Base-by-base conservation (phyloP, 1,284 basidiomycete species). In the Malassezia japonica region DNA sequence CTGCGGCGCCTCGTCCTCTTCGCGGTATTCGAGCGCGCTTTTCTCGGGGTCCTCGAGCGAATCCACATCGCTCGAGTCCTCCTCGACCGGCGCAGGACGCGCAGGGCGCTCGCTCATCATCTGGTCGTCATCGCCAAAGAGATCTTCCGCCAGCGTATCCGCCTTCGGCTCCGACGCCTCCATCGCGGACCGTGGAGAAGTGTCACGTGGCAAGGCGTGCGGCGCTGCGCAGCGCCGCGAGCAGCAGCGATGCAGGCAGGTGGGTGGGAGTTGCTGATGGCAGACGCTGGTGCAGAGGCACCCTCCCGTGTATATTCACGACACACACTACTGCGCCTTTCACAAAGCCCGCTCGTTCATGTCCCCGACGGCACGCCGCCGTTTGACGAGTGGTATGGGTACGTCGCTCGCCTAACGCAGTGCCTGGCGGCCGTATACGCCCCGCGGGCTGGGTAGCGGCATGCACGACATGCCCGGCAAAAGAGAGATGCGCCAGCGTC, bases 311-410 rank as follows among this genome's bases (percentile, higher is more conserved):
- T 48, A 8, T 50, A 43, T 25, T 20, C 29, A 8, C 48, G 48
- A 15, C 41, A 34, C 16, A 48, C 33, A 13, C 74, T 86, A 38
- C 78, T 88, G 44, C 72, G 75, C 49, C 78, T 88, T 16, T 79
- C 79, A 55, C 80, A 79, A 57, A 87, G 85, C 18, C 82, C 83
- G n/a, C 74, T 87, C 25, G 83, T 88, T 23, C 77, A 79, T 56
- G 75, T 77, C 35, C 86, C 86, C 10, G 70, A 47, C 31, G 40
- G 35, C n/a, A 32, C 47, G 48, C 36, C 35, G 7, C 16, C 37
- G 15, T 24, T 55, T 12, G 41, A 48, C 7, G 49, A 48, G 43
- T 52, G 49, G 51, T 52, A 45, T 31, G 49, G 48, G 34, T 48
- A 44, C 46, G 51, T 48, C 7, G 12, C 12, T 21, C 32, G 16